These are phyloP conservation scores for Rhynchosporium secalis DNA, from an alignment of 2,329 filamentous ascomycete species.

Conservation along the genomic window DNA sequence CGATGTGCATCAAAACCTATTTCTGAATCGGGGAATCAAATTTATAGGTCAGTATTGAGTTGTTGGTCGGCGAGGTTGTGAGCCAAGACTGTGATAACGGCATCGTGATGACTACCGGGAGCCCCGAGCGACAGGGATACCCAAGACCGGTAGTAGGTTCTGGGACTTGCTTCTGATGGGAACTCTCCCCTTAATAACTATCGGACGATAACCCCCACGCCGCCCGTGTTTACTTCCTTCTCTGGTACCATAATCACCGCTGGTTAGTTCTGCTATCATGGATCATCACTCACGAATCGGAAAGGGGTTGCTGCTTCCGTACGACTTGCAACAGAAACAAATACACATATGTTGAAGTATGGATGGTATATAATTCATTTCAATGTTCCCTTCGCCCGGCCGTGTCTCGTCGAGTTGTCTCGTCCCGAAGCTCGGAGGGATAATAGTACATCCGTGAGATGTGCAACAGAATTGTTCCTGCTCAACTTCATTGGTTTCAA, in stretches of 20 bases:
- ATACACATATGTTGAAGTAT: not conserved
- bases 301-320: conserved; percentile 22
- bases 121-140: not conserved
- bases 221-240: not conserved
- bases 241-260: not conserved
- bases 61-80: not conserved
- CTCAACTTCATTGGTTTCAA: conserved; percentile 22
- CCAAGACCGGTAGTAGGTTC: not conserved
- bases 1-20: conserved; percentile 21
- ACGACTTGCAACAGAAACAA: not conserved
- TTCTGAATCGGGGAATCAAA: not conserved
- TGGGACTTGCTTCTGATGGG: conserved; percentile 2
- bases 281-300: conserved; percentile 3
- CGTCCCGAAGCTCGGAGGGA: not conserved
- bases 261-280: not conserved
- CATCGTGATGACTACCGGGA: not conserved
- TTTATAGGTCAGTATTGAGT: conserved; percentile 3
- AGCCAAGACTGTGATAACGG: not conserved
- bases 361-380: not conserved
- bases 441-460: conserved; percentile 20
- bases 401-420: not conserved
- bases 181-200: conserved; percentile 4
- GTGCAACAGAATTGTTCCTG: conserved; percentile 25
- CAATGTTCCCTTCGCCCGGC: not conserved
- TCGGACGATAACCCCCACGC: conserved; percentile 4